Conservation (phyloP, 164 flowering plant genomes). For the Berberis thunbergii region DNA sequence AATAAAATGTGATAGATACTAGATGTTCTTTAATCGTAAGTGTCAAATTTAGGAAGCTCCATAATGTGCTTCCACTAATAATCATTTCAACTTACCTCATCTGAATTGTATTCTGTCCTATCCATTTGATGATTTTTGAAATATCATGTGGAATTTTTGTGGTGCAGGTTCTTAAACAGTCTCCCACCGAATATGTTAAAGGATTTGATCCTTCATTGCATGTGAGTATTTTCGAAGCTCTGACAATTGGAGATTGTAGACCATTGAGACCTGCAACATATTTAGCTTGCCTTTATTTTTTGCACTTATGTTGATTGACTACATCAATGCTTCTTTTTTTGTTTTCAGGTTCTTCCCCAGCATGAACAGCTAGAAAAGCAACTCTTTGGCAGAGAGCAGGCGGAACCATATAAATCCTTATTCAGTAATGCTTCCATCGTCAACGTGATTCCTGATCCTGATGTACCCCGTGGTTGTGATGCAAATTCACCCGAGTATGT, state of each 20-base stretch:
- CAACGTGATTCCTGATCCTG: slow-evolving; percentile 80
- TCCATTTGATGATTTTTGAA: not conserved
- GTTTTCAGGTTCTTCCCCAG: slow-evolving; percentile 37
- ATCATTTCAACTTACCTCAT: not conserved
- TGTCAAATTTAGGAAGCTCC: not conserved
- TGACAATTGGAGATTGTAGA: not conserved
- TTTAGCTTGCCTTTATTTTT: not conserved
- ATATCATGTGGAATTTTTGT: not conserved
- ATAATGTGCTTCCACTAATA: not conserved
- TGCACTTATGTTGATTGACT: not conserved
- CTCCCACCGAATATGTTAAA: slow-evolving; percentile 56
- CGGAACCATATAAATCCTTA: slow-evolving; percentile 36
- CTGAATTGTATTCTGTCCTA: not conserved
- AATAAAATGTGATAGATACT: too few relatives aligned
- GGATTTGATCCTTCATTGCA: slow-evolving; percentile 61
- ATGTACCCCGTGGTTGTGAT: slow-evolving; percentile 66
- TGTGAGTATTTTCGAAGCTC: slow-evolving; percentile 43
- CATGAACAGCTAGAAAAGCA: slow-evolving; percentile 72
- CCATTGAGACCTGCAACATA: not conserved
- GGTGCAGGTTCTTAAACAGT: slow-evolving; percentile 57
- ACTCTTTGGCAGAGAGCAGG: slow-evolving; percentile 32
- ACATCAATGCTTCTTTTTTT: not conserved
- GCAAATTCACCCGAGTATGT: slow-evolving; percentile 71
- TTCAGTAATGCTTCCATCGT: slow-evolving; percentile 39
- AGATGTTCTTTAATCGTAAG: too few relatives aligned